These are phyloP conservation scores for Ambrosia artemisiifolia DNA, from an alignment of 129 eudicot genomes.

Conservation along the genomic window DNA sequence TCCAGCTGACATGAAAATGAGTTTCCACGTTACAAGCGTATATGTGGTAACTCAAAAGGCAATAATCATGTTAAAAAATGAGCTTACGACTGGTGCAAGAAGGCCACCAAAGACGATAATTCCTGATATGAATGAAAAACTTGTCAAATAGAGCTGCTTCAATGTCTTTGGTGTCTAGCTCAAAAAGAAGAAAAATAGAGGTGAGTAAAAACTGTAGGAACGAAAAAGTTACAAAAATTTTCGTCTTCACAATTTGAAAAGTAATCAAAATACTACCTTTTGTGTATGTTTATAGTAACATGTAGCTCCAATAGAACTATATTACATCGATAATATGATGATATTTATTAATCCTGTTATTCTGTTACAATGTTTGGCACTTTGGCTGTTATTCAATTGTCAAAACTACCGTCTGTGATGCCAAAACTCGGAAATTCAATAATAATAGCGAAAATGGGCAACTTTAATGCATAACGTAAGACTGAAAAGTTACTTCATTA, in stretches of 20 bases:
- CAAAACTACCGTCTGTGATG: not conserved
- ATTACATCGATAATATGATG: not conserved
- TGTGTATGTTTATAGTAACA: not conserved
- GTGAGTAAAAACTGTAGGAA: too few species aligned
- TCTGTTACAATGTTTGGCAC: not conserved
- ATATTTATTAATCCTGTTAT: not conserved
- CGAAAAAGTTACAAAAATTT: too few species aligned
- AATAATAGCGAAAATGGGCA: not conserved
- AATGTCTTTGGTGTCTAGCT: constrained; percentile 80
- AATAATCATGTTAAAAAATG: constrained; percentile 8
- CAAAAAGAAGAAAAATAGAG: constrained; percentile 29
- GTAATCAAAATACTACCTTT: too few species aligned
- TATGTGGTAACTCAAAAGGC: constrained; percentile 1
- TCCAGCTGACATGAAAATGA: constrained; percentile 61
- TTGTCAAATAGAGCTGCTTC: constrained; percentile 90
- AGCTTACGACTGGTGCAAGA: constrained; percentile 89
- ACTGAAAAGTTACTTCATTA: too few species aligned
- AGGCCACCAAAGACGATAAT: constrained; percentile 92
- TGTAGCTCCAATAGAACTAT: not conserved
- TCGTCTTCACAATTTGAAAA: too few species aligned
- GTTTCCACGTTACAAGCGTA: constrained; percentile 13
- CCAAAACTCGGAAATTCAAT: not conserved
- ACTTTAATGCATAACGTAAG: not conserved
- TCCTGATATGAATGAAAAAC: constrained; percentile 90
- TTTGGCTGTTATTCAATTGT: not conserved